Conservation (phyloP, 2,329 filamentous ascomycete genomes). For the Phyllachora maydis region DNA sequence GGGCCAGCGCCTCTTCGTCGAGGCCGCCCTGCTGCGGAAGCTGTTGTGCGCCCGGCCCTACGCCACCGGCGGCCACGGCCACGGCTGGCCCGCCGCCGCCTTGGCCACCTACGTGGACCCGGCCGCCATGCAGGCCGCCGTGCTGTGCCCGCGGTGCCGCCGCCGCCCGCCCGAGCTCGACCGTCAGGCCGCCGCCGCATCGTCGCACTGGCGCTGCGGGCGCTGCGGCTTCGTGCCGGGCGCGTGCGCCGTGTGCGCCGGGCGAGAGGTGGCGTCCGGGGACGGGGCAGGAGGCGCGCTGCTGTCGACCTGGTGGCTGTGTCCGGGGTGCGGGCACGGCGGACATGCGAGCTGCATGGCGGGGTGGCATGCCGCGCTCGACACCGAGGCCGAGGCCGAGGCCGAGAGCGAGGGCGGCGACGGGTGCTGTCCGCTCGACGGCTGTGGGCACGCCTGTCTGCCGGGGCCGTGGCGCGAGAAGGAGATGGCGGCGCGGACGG, state of each 20-base stretch:
- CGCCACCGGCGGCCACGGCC: too few species aligned
- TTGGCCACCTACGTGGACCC: neutral
- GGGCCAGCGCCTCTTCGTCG: constrained; percentile 35
- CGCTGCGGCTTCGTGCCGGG: too few species aligned
- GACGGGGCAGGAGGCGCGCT: too few species aligned
- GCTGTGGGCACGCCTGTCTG: constrained; percentile 42
- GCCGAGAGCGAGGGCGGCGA: constrained; percentile 18
- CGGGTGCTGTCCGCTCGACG: constrained; percentile 43
- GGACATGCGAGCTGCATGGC: constrained; percentile 39
- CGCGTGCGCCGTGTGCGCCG: too few species aligned
- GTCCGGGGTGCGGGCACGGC: constrained; percentile 39
- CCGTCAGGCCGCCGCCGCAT: too few species aligned
- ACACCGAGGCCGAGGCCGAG: constrained; percentile 5
- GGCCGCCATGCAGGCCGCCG: constrained; percentile 23
- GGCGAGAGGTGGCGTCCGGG: too few species aligned
- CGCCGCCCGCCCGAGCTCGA: constrained; percentile 33
- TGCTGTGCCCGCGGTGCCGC: too few species aligned
- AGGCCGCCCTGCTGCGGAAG: constrained; percentile 39
- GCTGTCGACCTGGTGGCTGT: constrained; percentile 43
- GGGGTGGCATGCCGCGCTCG: constrained; percentile 29
- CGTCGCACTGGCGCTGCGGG: too few species aligned
- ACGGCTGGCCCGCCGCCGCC: constrained; percentile 28
- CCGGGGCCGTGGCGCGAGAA: constrained; percentile 33
- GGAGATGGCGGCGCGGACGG: constrained; percentile 18
- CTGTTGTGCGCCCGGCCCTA: too few species aligned